A percentile compares a stretch with the other conserved stretches of the same genome.
These are phyloP conservation scores for Aciculoconidium aculeatum DNA, from an alignment of 805 yeast species.

Conservation along the genomic window DNA sequence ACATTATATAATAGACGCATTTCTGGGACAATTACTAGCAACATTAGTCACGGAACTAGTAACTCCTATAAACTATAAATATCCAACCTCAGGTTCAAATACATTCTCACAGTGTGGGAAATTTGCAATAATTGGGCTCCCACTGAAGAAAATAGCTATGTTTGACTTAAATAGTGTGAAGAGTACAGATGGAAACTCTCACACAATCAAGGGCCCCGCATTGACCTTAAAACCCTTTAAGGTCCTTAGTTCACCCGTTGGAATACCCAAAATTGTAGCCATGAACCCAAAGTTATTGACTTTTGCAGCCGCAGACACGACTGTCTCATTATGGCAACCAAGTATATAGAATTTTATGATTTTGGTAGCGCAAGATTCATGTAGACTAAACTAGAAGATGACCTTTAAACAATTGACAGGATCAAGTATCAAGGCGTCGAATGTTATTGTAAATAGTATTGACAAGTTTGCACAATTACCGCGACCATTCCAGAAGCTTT, in stretches of 20 bases:
- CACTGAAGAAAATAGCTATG: slow-evolving; percentile 18
- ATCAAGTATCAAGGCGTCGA: too few species aligned
- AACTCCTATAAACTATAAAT: slow-evolving; percentile 19
- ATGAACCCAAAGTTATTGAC: slow-evolving; percentile 59
- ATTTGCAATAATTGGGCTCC: slow-evolving; percentile 28
- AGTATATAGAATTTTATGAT: too few species aligned
- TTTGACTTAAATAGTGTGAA: slow-evolving; percentile 26
- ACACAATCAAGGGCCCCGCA: too few species aligned
- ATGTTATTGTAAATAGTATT: too few species aligned
- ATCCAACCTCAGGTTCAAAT: slow-evolving; percentile 27
- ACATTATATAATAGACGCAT: slow-evolving; percentile 67
- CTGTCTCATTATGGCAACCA: slow-evolving; percentile 37
- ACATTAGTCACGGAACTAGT: slow-evolving; percentile 9
- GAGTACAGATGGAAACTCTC: slow-evolving; percentile 15
- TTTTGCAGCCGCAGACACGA: slow-evolving; percentile 58
- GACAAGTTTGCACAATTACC: too few species aligned
- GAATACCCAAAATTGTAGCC: slow-evolving; percentile 43
- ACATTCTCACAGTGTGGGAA: slow-evolving; percentile 39
- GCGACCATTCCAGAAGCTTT: too few species aligned
- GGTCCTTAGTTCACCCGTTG: slow-evolving; percentile 17
- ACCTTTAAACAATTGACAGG: too few species aligned
- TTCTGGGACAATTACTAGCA: slow-evolving; percentile 48
- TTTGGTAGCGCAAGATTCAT: too few species aligned
- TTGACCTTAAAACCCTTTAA: slow-evolving; percentile 19
- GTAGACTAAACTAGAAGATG: too few species aligned